Evolutionary conservation across 805 yeast species (phyloP).

Genomic region (Candida lessepsii): DNA sequence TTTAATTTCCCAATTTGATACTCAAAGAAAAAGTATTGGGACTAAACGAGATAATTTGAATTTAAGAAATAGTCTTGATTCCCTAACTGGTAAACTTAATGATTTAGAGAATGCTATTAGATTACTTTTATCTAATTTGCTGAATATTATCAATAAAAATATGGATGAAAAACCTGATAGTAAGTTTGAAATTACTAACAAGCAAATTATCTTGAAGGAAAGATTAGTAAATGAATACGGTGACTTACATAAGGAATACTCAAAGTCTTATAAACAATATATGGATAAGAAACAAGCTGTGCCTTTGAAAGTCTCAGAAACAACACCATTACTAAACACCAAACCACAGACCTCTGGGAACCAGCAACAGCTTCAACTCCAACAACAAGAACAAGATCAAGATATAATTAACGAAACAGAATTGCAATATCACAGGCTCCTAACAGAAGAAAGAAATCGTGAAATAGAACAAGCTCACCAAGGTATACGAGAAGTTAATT

Average conservation of each 20-base stretch:
- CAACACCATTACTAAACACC: conserved; percentile 44
- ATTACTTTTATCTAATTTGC: conserved; percentile 27
- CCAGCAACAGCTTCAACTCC: too few species aligned
- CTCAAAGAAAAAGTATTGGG: conserved; percentile 50
- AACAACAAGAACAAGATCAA: conserved; percentile 36
- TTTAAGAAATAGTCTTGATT: conserved; percentile 37
- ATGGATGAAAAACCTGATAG: conserved; percentile 20
- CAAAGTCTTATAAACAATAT: conserved; percentile 33
- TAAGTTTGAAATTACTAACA: conserved; percentile 33
- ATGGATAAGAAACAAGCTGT: conserved; percentile 43
- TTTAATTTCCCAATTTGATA: conserved; percentile 50
- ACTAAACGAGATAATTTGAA: conserved; percentile 45
- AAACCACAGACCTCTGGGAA: too few species aligned
- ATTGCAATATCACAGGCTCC: conserved; percentile 58
- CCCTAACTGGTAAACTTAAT: conserved; percentile 29
- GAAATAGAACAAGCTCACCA: conserved; percentile 71
- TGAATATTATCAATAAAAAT: conserved; percentile 26
- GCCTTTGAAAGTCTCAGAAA: conserved; percentile 31
- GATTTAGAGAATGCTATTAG: conserved; percentile 33
- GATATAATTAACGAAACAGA: conserved; percentile 46
- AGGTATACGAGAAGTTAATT: conserved; percentile 81
- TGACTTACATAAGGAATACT: conserved; percentile 38
- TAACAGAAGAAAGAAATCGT: conserved; percentile 69
- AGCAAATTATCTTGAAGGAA: conserved; percentile 46
- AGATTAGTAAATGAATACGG: conserved; percentile 57